Conservation (phyloP, 2,329 filamentous ascomycete genomes). For the Epichloe elymi region DNA sequence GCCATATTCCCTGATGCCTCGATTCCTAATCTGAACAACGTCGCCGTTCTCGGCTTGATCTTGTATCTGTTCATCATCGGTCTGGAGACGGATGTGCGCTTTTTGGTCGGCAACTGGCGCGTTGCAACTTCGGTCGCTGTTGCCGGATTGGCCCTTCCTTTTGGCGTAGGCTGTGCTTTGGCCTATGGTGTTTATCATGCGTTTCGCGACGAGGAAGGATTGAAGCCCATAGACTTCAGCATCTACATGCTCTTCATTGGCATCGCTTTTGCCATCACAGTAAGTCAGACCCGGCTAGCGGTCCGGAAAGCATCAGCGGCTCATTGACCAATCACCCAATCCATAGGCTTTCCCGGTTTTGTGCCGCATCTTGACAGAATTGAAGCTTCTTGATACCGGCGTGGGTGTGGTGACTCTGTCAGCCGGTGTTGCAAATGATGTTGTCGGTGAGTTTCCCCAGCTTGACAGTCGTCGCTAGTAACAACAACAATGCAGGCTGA, state of each 20-base stretch:
- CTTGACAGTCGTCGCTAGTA: neutral
- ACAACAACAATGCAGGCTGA: neutral
- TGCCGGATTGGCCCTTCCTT: constrained; percentile 69
- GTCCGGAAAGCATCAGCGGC: neutral
- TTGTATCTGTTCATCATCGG: constrained; percentile 82
- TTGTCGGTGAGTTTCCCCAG: constrained; percentile 18
- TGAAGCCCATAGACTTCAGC: constrained; percentile 33
- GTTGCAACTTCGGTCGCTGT: constrained; percentile 65
- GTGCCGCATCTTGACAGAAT: constrained; percentile 82
- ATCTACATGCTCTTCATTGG: constrained; percentile 65
- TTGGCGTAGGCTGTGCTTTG: constrained; percentile 68
- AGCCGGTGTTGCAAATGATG: constrained; percentile 86
- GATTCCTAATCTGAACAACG: constrained; percentile 61
- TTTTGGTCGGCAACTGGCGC: constrained; percentile 68
- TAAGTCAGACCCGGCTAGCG: constrained; percentile 5
- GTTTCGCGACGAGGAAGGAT: constrained; percentile 38
- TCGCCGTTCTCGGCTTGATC: constrained; percentile 72
- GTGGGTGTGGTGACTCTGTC: constrained; percentile 84
- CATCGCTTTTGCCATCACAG: constrained; percentile 82
- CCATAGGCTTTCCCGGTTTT: constrained; percentile 64
- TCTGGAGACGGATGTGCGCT: constrained; percentile 70
- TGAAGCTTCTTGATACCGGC: constrained; percentile 70
- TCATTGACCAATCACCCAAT: neutral
- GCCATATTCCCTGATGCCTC: constrained; percentile 67
- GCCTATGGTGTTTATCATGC: constrained; percentile 69